Evolutionary conservation across 768 basidiomycete genomes (phyloP).

Genomic region (Porpolomopsis calyptriformis): DNA sequence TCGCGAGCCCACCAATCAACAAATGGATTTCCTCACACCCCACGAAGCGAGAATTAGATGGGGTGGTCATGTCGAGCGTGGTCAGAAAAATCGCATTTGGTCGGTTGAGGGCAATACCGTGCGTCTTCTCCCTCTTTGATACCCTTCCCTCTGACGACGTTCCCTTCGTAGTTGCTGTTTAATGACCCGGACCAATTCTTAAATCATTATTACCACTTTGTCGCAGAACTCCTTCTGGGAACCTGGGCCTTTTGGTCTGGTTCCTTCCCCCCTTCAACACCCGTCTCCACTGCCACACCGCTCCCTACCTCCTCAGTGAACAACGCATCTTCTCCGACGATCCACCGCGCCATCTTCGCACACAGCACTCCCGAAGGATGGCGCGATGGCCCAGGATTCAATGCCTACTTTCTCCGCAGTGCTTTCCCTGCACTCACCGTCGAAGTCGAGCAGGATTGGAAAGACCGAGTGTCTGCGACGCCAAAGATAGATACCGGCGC

Average conservation of each 20-base stretch:
- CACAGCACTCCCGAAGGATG: slow-evolving; percentile 49
- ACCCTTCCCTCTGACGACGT: not conserved
- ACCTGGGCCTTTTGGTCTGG: slow-evolving; percentile 67
- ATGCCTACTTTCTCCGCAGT: slow-evolving; percentile 63
- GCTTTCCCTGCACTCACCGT: slow-evolving; percentile 62
- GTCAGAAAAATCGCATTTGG: slow-evolving; percentile 42
- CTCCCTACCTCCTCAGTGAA: not conserved
- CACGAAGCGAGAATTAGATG: slow-evolving; percentile 51
- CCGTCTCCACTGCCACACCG: slow-evolving; percentile 1
- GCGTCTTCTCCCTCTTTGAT: slow-evolving; percentile 16
- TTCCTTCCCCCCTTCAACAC: slow-evolving; percentile 22
- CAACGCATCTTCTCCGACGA: slow-evolving; percentile 26
- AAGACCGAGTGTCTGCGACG: slow-evolving; percentile 40
- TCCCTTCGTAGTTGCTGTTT: slow-evolving; percentile 34
- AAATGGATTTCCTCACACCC: slow-evolving; percentile 53
- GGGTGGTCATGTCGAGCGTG: slow-evolving; percentile 31
- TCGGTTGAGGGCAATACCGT: slow-evolving; percentile 68
- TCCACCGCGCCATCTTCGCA: slow-evolving; percentile 64
- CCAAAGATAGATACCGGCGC: slow-evolving; percentile 1
- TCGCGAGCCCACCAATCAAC: slow-evolving; percentile 53
- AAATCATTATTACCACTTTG: slow-evolving; percentile 82
- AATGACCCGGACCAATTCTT: slow-evolving; percentile 72
- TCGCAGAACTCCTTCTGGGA: slow-evolving; percentile 71
- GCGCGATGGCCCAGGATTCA: slow-evolving; percentile 73
- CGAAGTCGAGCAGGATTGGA: slow-evolving; percentile 63